Conservation (phyloP, 768 basidiomycete genomes). For the Termitomyces sp. region DNA sequence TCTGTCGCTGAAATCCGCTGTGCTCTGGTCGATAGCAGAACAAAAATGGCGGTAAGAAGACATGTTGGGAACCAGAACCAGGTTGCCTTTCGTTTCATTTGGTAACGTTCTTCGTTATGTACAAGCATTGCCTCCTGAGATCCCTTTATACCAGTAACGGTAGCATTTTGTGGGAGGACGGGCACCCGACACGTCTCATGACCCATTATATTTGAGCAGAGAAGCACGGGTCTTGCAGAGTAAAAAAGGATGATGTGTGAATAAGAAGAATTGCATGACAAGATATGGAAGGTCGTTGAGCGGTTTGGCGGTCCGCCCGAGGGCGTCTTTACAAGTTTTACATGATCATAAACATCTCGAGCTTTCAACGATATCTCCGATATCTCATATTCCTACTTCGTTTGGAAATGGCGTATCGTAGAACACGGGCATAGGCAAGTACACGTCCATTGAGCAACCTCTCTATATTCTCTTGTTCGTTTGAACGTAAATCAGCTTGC, state of each 20-base stretch:
- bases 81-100: conserved; percentile 15
- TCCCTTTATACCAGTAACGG: neutral
- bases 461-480: too few species aligned
- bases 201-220: neutral
- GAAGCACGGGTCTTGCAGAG: neutral
- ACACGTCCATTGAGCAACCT: too few species aligned
- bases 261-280: neutral
- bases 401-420: too few species aligned
- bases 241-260: neutral
- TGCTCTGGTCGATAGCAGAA: conserved; percentile 16
- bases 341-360: too few species aligned
- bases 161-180: neutral
- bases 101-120: neutral
- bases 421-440: too few species aligned
- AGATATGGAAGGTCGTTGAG: neutral
- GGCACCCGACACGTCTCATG: neutral
- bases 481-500: too few species aligned
- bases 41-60: conserved; percentile 18
- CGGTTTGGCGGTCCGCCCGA: neutral
- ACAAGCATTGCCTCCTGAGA: too few species aligned
- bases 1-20: conserved; percentile 1
- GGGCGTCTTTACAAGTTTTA: neutral
- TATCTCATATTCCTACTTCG: too few species aligned
- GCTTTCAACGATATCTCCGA: too few species aligned
- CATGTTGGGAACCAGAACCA: conserved; percentile 24